A percentile compares a stretch with the other conserved stretches of the same genome.
Evolutionary conservation across 73 alveolate species (phyloP).

Genomic region (Paramecium sonneborni): DNA sequence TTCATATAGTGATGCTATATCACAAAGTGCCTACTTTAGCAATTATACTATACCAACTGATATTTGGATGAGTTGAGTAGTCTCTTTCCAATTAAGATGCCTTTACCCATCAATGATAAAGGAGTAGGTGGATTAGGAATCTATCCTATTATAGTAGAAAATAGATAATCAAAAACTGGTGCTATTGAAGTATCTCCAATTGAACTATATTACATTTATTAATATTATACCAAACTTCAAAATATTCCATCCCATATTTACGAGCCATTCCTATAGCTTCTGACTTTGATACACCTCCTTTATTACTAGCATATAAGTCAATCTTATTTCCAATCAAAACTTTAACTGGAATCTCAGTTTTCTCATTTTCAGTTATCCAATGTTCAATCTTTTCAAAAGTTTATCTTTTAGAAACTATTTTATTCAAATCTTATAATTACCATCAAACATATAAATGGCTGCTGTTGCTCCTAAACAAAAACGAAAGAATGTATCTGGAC

Average conservation of each 20-base stretch:
- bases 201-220: conserved; percentile 70
- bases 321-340: conserved; percentile 93
- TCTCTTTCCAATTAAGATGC: conserved; percentile 92
- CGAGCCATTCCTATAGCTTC: conserved; percentile 97
- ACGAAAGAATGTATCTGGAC: conserved; percentile 89
- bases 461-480: conserved; percentile 98
- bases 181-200: conserved; percentile 90
- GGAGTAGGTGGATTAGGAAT: conserved; percentile 97
- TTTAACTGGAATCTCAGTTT: conserved; percentile 93
- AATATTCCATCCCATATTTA: conserved; percentile 95
- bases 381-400: conserved; percentile 96
- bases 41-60: neutral
- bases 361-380: conserved; percentile 93
- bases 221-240: conserved; percentile 76
- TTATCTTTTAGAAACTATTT: conserved; percentile 85
- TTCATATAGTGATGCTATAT: conserved; percentile 67
- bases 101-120: conserved; percentile 92
- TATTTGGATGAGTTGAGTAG: conserved; percentile 90
- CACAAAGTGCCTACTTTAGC: conserved; percentile 60
- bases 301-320: conserved; percentile 91
- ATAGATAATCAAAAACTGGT: conserved; percentile 92
- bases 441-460: conserved; percentile 92
- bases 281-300: conserved; percentile 93
- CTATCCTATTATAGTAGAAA: conserved; percentile 83
- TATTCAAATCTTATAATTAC: neutral